Evolutionary conservation across 2,329 filamentous ascomycete genomes (phyloP).

Genomic region (Alternaria tenuissima): DNA sequence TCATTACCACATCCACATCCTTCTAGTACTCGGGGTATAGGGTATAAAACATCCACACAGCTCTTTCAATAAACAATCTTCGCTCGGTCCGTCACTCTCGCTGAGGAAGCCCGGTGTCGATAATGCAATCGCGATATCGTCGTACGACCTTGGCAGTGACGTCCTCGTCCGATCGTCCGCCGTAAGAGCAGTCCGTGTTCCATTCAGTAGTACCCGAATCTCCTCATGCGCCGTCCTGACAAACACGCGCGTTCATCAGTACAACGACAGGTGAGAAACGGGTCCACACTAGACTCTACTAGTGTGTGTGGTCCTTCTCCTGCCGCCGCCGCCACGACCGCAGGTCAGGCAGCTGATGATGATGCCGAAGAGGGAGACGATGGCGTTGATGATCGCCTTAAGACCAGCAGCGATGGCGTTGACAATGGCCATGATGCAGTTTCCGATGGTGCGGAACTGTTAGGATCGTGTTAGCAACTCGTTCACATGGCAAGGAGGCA

Average conservation of each 20-base stretch:
- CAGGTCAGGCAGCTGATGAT: conserved; percentile 61
- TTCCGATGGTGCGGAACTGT: conserved; percentile 58
- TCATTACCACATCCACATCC: conserved; percentile 8
- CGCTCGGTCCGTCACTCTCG: not conserved
- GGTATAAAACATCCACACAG: conserved; percentile 9
- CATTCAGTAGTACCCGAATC: conserved; percentile 6
- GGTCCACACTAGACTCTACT: conserved; percentile 49
- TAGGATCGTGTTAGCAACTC: not conserved
- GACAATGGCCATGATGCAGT: conserved; percentile 57
- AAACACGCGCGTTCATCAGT: not conserved
- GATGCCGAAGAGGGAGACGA: conserved; percentile 59
- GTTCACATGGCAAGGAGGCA: not conserved
- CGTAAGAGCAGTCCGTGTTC: not conserved
- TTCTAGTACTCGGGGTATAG: not conserved
- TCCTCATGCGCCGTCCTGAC: conserved; percentile 16
- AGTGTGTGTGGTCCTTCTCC: conserved; percentile 46
- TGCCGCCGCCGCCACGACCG: conserved; percentile 54
- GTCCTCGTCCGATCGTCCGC: not conserved
- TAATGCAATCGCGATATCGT: not conserved
- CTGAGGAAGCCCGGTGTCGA: not conserved
- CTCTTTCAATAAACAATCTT: not conserved
- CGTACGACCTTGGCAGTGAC: not conserved
- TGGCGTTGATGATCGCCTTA: conserved; percentile 59
- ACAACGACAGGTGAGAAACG: conserved; percentile 14
- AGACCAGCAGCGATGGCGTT: conserved; percentile 56